Conservation (phyloP, 805 yeast genomes). For the Kluyveromyces lactis region DNA sequence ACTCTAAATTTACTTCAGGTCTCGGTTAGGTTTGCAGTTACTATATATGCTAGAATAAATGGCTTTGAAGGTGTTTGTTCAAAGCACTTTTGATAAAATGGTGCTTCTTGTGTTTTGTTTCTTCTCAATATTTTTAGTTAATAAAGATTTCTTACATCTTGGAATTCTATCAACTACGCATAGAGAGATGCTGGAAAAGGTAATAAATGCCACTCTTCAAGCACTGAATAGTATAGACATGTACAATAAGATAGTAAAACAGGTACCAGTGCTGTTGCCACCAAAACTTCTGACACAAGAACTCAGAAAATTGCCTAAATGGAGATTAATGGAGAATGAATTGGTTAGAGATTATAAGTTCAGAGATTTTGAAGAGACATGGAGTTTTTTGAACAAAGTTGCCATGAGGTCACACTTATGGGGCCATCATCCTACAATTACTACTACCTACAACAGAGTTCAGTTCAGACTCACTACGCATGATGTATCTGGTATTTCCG, state of each 20-base stretch:
- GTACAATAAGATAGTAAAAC: conserved; percentile 32
- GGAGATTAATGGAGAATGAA: conserved; percentile 18
- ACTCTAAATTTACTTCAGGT: too few relatives aligned
- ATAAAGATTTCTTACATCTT: too few relatives aligned
- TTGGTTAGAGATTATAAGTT: conserved; percentile 36
- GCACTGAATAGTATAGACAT: conserved; percentile 13
- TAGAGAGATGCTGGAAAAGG: too few relatives aligned
- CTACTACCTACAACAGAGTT: conserved; percentile 54
- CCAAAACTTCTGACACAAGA: conserved; percentile 15
- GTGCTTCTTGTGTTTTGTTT: too few relatives aligned
- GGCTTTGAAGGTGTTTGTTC: too few relatives aligned
- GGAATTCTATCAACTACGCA: too few relatives aligned
- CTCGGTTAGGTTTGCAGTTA: too few relatives aligned
- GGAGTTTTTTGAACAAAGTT: conserved; percentile 56
- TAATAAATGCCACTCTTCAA: too few relatives aligned
- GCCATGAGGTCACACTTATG: conserved; percentile 47
- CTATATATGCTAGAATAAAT: too few relatives aligned
- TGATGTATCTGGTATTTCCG: conserved; percentile 47
- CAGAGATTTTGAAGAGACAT: conserved; percentile 49
- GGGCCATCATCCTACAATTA: conserved; percentile 68
- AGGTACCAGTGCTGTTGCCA: conserved; percentile 24
- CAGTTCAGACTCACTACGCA: conserved; percentile 53
- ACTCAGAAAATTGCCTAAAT: conserved; percentile 16
- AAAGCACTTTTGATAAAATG: too few relatives aligned
- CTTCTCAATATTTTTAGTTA: too few relatives aligned